Evolutionary conservation across 441 rosid species (phyloP).

Genomic region (Omphalea diandra): DNA sequence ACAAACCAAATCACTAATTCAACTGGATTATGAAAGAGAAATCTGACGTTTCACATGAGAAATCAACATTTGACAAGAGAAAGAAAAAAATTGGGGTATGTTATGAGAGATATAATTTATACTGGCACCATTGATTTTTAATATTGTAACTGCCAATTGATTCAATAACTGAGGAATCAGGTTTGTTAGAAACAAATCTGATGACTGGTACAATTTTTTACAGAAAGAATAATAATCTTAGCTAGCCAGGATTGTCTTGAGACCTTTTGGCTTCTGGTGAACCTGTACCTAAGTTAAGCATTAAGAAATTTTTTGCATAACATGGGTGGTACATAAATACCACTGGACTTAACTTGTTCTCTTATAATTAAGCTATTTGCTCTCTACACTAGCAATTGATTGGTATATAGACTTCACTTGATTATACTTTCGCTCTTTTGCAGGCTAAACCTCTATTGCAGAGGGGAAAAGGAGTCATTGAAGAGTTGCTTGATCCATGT

Average conservation of each 20-base stretch:
- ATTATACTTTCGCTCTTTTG: conserved; percentile 17
- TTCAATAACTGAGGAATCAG: background rate
- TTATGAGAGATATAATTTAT: background rate
- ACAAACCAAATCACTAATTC: background rate
- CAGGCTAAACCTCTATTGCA: conserved; percentile 88
- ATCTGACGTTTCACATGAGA: too few species aligned
- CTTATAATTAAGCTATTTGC: background rate
- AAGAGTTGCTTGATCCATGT: conserved; percentile 71
- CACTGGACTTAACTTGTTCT: background rate
- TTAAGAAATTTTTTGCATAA: background rate
- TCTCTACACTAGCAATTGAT: background rate
- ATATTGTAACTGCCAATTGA: background rate
- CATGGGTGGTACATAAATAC: background rate
- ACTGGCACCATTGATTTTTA: background rate
- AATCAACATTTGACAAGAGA: background rate
- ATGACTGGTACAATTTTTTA: background rate
- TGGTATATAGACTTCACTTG: background rate
- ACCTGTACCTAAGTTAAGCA: background rate
- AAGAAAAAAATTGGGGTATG: background rate
- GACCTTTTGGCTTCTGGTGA: background rate
- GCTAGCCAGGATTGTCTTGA: background rate
- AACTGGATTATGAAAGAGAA: background rate
- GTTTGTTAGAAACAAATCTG: background rate
- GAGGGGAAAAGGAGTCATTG: conserved; percentile 62
- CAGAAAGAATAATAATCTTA: background rate